These are phyloP conservation scores for Bipolaris sorokiniana DNA, from an alignment of 2,329 filamentous ascomycete species.

Conservation along the genomic window DNA sequence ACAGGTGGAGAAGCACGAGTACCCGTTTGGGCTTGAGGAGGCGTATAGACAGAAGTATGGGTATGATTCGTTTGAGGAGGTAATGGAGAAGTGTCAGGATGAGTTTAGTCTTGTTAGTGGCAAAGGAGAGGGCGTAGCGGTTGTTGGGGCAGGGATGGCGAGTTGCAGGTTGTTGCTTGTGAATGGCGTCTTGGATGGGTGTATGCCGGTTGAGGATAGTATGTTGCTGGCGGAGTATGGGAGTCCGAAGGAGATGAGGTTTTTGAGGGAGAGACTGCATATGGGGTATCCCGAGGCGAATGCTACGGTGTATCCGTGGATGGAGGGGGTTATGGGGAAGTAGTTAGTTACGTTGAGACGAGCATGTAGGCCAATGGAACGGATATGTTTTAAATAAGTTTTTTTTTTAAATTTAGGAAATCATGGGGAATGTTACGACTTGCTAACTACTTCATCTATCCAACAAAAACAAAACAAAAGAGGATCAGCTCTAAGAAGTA, in stretches of 20 bases:
- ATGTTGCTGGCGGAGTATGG: constrained; percentile 61
- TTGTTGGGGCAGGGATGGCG: constrained; percentile 44
- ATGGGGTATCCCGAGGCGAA: constrained; percentile 54
- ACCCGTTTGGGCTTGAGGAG: constrained; percentile 62
- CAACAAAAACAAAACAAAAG: too few relatives aligned
- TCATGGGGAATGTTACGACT: too few relatives aligned
- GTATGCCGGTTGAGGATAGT: constrained; percentile 66
- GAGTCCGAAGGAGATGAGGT: constrained; percentile 58
- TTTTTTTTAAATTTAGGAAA: too few relatives aligned
- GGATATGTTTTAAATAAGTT: too few relatives aligned
- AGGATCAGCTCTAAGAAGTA: too few relatives aligned
- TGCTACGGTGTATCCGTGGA: constrained; percentile 37
- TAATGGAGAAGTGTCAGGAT: constrained; percentile 56
- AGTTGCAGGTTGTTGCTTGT: constrained; percentile 60
- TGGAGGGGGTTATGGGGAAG: constrained; percentile 37
- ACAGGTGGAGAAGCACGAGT: constrained; percentile 61
- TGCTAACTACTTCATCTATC: too few relatives aligned
- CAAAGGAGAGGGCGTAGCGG: constrained; percentile 56
- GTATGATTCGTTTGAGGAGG: constrained; percentile 45
- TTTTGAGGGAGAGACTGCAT: constrained; percentile 52
- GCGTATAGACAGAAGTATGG: constrained; percentile 57
- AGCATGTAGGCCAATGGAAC: too few relatives aligned
- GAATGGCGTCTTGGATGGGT: constrained; percentile 64
- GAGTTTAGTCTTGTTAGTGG: constrained; percentile 61
- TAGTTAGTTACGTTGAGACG: too few relatives aligned